Evolutionary conservation across 495 filamentous ascomycete species (phyloP), one percentile per base, ranked within the genome.

Genomic region (Penicillium angulare): DNA sequence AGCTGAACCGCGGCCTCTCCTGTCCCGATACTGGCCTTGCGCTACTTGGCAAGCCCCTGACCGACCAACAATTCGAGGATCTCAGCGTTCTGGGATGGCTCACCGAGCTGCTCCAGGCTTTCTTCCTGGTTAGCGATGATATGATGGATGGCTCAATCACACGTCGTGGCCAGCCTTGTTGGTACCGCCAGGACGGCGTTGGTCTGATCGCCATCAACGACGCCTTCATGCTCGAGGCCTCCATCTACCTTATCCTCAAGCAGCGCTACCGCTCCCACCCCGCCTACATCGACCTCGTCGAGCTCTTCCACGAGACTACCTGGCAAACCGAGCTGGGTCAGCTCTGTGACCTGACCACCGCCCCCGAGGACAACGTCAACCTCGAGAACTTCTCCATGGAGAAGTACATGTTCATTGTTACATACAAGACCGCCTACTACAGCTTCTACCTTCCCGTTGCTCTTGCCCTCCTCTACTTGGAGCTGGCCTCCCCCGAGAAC

Each of bases 361-460:
- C 93, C 15, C 93, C 93, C 32, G 93, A 98, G 72, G 92, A 97
- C 66, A 76, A 85, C 16, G 76, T 81, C 53, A 82, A 98, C 71
- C 85, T 98, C 46, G 76, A 86, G 79, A 92, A 92, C 75, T 98
- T 98, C 81, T 86, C 82, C 68, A 77, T 95, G 71, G 82, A 93
- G 56, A 98, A 97, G 78, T 95, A 95, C 79, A 86, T 78, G 66
- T 98, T 97, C 79, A 98, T 98, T 65, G 93, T 98, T 69, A 89
- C 92, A 73, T 97, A 91, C 84, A 98, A 98, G 82, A 98, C 95
- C 23, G 95, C 93, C 31, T 98, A 92, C 76, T 98, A 98, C 79
- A 89, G 83, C 63, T 98, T 98, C 81, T 97, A 97, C 76, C 87
- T 98, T 0, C 93, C 93, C 31, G 91, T 98, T n/a, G 92, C 89